Conservation (phyloP, 1,139 yeast species). For the Yamadazyma diddensiae region DNA sequence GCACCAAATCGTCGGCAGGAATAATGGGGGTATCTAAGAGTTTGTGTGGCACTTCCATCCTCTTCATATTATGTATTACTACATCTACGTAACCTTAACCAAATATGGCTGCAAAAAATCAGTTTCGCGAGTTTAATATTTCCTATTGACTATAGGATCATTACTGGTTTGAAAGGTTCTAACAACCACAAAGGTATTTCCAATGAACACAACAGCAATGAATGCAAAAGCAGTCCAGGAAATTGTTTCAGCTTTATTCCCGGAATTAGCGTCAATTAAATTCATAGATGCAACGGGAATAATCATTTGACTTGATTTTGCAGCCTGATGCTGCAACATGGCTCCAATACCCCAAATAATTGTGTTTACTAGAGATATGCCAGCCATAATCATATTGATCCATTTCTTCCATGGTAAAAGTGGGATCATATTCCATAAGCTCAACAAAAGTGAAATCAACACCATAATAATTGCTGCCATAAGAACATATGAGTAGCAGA, state of each 20-base stretch:
- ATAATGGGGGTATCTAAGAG: too few relatives aligned
- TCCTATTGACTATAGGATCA: too few relatives aligned
- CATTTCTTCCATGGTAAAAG: constrained; percentile 42
- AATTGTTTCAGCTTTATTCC: constrained; percentile 56
- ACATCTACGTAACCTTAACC: too few relatives aligned
- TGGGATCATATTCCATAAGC: constrained; percentile 47
- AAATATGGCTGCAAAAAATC: too few relatives aligned
- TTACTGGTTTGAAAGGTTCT: too few relatives aligned
- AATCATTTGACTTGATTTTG: constrained; percentile 40
- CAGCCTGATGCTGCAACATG: constrained; percentile 65
- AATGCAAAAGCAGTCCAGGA: constrained; percentile 62
- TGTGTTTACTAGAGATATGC: constrained; percentile 35
- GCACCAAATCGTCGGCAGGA: too few relatives aligned
- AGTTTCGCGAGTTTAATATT: too few relatives aligned
- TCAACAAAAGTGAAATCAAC: constrained; percentile 35
- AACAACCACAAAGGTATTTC: constrained; percentile 11
- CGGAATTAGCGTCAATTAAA: constrained; percentile 42
- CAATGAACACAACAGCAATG: constrained; percentile 23
- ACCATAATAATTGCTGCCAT: constrained; percentile 47
- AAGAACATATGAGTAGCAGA: constrained; percentile 55
- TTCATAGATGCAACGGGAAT: constrained; percentile 53
- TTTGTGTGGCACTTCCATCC: too few relatives aligned
- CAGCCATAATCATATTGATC: constrained; percentile 30
- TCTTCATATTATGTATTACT: too few relatives aligned
- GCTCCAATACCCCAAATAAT: constrained; percentile 69